Evolutionary conservation across 768 basidiomycete genomes (phyloP).

Genomic region (Scleroderma citrinum): DNA sequence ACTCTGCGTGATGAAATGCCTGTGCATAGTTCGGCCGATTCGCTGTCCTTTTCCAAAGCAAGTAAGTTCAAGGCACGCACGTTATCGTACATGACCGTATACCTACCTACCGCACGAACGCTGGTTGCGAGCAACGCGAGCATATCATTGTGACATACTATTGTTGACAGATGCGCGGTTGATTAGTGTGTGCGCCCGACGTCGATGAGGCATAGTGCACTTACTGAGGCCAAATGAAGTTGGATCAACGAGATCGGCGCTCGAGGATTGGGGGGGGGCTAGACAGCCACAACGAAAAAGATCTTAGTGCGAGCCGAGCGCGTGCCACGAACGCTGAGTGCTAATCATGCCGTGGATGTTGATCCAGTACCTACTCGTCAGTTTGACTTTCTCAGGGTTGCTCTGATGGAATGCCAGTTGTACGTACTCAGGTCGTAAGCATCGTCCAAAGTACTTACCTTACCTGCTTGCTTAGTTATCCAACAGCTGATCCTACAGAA

Average conservation of each 20-base stretch:
- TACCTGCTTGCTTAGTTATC: too few species aligned
- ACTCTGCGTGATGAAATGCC: too few species aligned
- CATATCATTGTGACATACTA: not conserved
- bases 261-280: too few species aligned
- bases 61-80: not conserved
- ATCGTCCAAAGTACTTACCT: too few species aligned
- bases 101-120: not conserved
- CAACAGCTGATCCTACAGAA: too few species aligned
- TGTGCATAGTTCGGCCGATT: not conserved
- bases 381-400: slow-evolving; percentile 31
- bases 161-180: not conserved
- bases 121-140: too few species aligned
- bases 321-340: not conserved
- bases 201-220: too few species aligned
- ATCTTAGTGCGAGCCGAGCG: too few species aligned
- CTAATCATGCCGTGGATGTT: slow-evolving; percentile 3
- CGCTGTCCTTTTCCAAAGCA: not conserved
- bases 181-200: not conserved
- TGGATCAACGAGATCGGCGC: too few species aligned
- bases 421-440: not conserved
- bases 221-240: too few species aligned
- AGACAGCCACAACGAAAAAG: not conserved
- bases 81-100: not conserved
- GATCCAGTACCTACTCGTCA: not conserved
- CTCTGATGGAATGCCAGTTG: slow-evolving; percentile 17